phyloP scores from a whole-genome alignment of 2,329 filamentous ascomycete genomes.

The Nothophaeocryptopus gaeumannii region DNA sequence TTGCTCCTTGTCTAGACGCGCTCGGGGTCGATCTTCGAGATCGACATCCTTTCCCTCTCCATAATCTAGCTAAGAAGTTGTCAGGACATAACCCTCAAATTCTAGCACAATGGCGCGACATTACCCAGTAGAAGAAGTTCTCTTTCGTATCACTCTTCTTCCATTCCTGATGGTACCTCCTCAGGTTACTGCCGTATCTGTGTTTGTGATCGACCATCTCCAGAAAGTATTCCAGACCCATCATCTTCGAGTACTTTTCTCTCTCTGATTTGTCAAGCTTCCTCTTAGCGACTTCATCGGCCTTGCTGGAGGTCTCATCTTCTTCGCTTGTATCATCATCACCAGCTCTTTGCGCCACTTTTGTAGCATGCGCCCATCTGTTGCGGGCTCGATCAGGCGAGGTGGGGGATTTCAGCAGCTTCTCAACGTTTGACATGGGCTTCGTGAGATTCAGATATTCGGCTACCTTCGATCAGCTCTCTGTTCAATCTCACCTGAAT shows the following conservation, averaged over 20 bases:
- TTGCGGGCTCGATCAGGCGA: conserved; percentile 45
- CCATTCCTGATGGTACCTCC: conserved; percentile 82
- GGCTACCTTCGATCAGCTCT: conserved; percentile 39
- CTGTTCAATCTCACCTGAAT: neutral
- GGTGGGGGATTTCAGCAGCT: conserved; percentile 24
- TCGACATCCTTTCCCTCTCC: conserved; percentile 72
- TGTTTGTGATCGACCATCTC: conserved; percentile 75
- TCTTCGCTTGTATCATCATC: conserved; percentile 58
- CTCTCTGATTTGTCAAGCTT: conserved; percentile 52
- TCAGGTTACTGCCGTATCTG: conserved; percentile 78
- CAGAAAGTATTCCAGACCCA: conserved; percentile 81
- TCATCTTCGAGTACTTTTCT: conserved; percentile 68
- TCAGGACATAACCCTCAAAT: too few species aligned
- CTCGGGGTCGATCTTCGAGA: conserved; percentile 68
- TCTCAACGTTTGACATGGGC: conserved; percentile 42
- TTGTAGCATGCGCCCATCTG: conserved; percentile 73
- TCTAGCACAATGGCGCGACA: too few species aligned
- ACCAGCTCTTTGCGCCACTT: conserved; percentile 69
- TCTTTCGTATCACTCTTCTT: conserved; percentile 71
- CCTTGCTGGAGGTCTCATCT: conserved; percentile 37
- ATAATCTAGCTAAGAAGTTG: conserved; percentile 57
- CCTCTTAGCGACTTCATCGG: conserved; percentile 36
- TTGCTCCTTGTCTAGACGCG: conserved; percentile 71
- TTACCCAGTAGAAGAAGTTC: conserved; percentile 85
- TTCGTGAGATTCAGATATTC: conserved; percentile 53